Conservation (phyloP, 768 basidiomycete genomes). For the Collybia nuda region DNA sequence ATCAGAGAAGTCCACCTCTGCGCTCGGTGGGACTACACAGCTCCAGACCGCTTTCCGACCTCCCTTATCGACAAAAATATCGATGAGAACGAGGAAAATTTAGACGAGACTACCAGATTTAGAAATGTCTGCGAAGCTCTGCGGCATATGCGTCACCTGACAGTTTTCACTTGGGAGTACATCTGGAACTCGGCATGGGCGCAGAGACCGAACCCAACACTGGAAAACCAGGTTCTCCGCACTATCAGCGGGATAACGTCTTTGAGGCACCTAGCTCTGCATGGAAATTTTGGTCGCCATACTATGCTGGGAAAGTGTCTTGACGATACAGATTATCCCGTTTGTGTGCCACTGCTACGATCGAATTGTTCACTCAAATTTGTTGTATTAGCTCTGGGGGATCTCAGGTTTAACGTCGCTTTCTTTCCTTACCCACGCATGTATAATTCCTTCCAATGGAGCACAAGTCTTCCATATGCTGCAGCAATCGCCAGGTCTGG, state of each 20-base stretch:
- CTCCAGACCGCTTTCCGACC: constrained; percentile 41
- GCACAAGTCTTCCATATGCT: constrained; percentile 24
- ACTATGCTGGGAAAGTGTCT: constrained; percentile 28
- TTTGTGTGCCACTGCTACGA: constrained; percentile 3
- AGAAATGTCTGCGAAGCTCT: constrained; percentile 40
- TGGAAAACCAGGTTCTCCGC: constrained; percentile 40
- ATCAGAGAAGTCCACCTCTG: constrained; percentile 46
- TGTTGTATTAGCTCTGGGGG: constrained; percentile 24
- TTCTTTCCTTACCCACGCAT: constrained; percentile 24
- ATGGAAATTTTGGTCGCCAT: constrained; percentile 39
- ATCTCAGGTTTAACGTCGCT: constrained; percentile 25
- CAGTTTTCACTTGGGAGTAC: constrained; percentile 44
- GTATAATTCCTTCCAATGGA: constrained; percentile 24
- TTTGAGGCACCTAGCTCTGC: constrained; percentile 34
- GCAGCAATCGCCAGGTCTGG: constrained; percentile 22
- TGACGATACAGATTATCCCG: constrained; percentile 34
- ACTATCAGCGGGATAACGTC: constrained; percentile 24
- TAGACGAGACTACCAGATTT: constrained; percentile 31
- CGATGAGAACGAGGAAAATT: constrained; percentile 21
- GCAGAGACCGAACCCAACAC: constrained; percentile 29
- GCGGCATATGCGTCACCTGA: constrained; percentile 38
- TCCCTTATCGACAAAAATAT: constrained; percentile 29
- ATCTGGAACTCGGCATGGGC: constrained; percentile 14
- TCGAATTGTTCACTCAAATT: background rate
- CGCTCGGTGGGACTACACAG: constrained; percentile 32